These are phyloP conservation scores for Talaromyces rugulosus DNA, from an alignment of 2,329 filamentous ascomycete species.

Conservation along the genomic window DNA sequence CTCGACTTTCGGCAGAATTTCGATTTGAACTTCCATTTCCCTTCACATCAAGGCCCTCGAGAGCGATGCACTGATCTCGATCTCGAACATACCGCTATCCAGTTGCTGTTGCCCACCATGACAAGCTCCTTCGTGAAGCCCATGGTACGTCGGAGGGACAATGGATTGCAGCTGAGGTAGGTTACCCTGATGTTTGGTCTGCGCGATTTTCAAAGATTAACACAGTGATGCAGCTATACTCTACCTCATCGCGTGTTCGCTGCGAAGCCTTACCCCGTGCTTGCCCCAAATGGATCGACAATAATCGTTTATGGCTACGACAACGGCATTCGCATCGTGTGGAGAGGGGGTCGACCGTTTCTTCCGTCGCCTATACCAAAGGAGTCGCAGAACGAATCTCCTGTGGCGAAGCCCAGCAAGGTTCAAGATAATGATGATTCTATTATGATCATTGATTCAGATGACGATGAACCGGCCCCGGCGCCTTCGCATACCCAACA, in stretches of 20 bases:
- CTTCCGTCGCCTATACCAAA: constrained; percentile 25
- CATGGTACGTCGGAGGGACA: constrained; percentile 34
- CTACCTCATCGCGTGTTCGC: constrained; percentile 55
- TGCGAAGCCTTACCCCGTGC: constrained; percentile 55
- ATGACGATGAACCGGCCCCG: constrained; percentile 52
- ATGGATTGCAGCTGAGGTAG: constrained; percentile 42
- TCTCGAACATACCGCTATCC: neutral
- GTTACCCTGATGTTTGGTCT: neutral
- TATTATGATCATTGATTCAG: constrained; percentile 54
- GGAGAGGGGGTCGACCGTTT: constrained; percentile 55
- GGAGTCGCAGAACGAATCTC: constrained; percentile 21
- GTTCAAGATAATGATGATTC: constrained; percentile 33
- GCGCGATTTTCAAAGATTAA: neutral
- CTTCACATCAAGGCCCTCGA: neutral
- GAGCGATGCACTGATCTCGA: constrained; percentile 5
- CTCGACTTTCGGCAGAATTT: neutral
- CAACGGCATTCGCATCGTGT: constrained; percentile 54
- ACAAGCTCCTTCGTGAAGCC: constrained; percentile 33
- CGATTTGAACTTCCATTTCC: neutral
- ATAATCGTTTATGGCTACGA: constrained; percentile 59
- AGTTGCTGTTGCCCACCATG: constrained; percentile 22
- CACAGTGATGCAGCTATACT: constrained; percentile 51
- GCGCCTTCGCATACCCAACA: constrained; percentile 2
- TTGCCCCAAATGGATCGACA: constrained; percentile 58
- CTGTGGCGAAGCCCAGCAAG: constrained; percentile 17